Base-by-base conservation (phyloP, 2,329 filamentous ascomycete species). In the Penicillium sp. region DNA sequence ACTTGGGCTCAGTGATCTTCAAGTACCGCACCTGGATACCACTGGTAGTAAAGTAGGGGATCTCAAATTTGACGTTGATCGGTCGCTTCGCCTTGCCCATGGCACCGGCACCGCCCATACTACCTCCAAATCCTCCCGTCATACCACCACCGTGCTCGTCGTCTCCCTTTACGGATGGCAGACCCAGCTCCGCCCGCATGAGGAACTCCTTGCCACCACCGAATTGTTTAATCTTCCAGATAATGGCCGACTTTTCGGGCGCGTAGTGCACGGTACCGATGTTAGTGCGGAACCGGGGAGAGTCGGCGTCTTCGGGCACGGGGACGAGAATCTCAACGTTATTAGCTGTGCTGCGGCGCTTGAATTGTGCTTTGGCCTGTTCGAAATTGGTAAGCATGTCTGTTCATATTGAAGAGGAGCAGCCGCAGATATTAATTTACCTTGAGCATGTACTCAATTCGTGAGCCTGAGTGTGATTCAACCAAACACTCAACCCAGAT, bases 151-250 rank as follows among this genome's bases (percentile, higher is more conserved):
- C 93, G 69, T 91, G 90, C 76, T 98, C 93, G 69, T 98, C 93
- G 65, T 98, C 93, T 50, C 93, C 93, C 63, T 95, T 88, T 21
- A 99, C 95, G 57, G 91, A 96, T 0, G 95, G 95, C 44, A 99
- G 80, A 49, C 95, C 95, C 13, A 99, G 83, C 79, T 99, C 95
- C 19, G 95, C 95, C 55, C 95, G 90, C 95, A 99, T 99, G 67
- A 99, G 82, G 70, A 99, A 99, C 73, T 99, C 95, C 78, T 99
- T 99, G 67, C 88, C 87, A n/a, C 95, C 95, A 45, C 95, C 95
- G 75, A 99, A 99, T 71, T 99, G 95, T 82, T 99, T 99, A 75
- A 99, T 99, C 82, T 99, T 99, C 95, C 95, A 99, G 50, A 99
- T 90, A 67, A 99, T 99, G 57, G 93, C 93, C 62, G 91, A 96